These are phyloP conservation scores for Fraxinus nigra DNA, from an alignment of 305 asterid genomes.

Conservation along the genomic window DNA sequence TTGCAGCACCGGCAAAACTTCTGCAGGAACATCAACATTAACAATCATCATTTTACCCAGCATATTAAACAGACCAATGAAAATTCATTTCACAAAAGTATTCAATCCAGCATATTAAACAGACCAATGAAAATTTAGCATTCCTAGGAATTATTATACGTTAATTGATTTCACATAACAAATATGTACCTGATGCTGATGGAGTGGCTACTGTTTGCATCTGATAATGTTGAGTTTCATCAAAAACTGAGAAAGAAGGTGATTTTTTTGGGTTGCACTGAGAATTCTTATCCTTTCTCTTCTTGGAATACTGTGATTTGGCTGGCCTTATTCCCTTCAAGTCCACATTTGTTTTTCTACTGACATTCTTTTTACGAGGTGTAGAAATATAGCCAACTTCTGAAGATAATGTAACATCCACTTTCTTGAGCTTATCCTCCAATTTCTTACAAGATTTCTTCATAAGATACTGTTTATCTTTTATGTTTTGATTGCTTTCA, in stretches of 20 bases:
- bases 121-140: neutral
- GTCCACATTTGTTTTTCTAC: conserved; percentile 16
- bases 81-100: neutral
- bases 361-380: conserved; percentile 15
- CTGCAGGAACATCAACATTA: conserved; percentile 12
- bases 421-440: conserved; percentile 12
- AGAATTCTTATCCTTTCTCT: conserved; percentile 8
- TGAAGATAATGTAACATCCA: neutral
- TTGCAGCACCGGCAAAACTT: conserved; percentile 3
- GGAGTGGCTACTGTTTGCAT: conserved; percentile 20
- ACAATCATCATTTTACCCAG: neutral
- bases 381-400: neutral
- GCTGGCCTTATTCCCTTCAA: conserved; percentile 28
- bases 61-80: neutral
- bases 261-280: conserved; percentile 11
- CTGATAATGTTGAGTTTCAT: neutral
- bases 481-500: neutral
- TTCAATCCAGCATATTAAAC: neutral
- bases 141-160: neutral
- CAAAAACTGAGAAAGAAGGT: neutral
- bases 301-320: conserved; percentile 16
- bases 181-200: conserved; percentile 26
- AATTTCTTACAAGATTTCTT: conserved; percentile 10
- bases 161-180: neutral
- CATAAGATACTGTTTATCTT: conserved; percentile 2